These are phyloP conservation scores for Taphrina deformans DNA, from an alignment of 1,139 yeast species.

Conservation along the genomic window DNA sequence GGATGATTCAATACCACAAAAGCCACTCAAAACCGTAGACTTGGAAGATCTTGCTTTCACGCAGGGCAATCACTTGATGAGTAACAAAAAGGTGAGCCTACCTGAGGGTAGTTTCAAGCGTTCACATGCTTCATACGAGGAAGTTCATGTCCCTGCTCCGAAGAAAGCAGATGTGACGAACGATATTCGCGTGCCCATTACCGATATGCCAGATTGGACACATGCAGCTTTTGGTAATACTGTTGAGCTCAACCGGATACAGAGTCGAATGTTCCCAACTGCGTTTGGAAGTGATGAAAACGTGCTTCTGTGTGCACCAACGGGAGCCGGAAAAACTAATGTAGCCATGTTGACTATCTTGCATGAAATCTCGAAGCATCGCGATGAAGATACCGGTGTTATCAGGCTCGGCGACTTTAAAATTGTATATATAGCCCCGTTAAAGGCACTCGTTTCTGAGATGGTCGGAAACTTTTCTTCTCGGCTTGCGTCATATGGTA, in stretches of 20 bases:
- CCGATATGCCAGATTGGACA: slow-evolving; percentile 78
- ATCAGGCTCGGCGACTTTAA: slow-evolving; percentile 55
- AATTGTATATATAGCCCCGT: slow-evolving; percentile 87
- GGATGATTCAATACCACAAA: slow-evolving; percentile 31
- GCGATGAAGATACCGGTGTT: slow-evolving; percentile 53
- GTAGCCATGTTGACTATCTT: slow-evolving; percentile 83
- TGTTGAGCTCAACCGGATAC: slow-evolving; percentile 74
- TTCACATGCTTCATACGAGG: slow-evolving; percentile 73
- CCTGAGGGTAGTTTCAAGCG: slow-evolving; percentile 85
- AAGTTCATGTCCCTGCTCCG: slow-evolving; percentile 84
- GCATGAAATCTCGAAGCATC: slow-evolving; percentile 58
- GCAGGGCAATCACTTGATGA: slow-evolving; percentile 69
- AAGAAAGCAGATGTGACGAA: slow-evolving; percentile 46
- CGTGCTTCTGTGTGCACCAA: slow-evolving; percentile 87
- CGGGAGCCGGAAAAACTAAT: slow-evolving; percentile 98
- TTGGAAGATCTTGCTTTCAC: slow-evolving; percentile 65
- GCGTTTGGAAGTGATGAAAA: slow-evolving; percentile 75
- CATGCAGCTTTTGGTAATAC: slow-evolving; percentile 67
- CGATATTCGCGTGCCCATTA: slow-evolving; percentile 58
- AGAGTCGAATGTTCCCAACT: slow-evolving; percentile 73
- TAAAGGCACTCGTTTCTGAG: slow-evolving; percentile 92
- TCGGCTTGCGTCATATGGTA: slow-evolving; percentile 64
- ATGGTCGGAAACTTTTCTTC: slow-evolving; percentile 84
- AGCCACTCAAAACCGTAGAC: slow-evolving; percentile 52
- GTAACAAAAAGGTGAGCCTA: slow-evolving; percentile 64